phyloP scores from a whole-genome alignment of 371 early-diverging fungal species.

The Mucor saturninus region DNA sequence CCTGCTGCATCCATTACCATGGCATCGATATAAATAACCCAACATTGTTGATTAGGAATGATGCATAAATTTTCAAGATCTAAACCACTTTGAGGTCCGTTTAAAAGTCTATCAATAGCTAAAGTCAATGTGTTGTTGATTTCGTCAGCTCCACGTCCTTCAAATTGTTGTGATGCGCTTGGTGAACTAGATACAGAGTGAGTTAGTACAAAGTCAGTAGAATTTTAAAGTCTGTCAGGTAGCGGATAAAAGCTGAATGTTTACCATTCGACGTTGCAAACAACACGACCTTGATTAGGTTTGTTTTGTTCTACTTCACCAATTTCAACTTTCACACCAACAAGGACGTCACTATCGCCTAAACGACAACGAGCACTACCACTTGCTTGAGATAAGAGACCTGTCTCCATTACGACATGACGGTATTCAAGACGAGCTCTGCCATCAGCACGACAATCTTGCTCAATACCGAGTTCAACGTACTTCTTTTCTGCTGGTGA shows the following conservation, averaged over 20 bases:
- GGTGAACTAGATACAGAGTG: conserved; percentile 57
- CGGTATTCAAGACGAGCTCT: conserved; percentile 81
- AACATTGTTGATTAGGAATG: conserved; percentile 87
- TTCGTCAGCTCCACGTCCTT: conserved; percentile 83
- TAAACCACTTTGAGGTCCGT: conserved; percentile 82
- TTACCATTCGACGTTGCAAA: conserved; percentile 89
- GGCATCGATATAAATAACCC: conserved; percentile 91
- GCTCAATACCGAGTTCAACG: conserved; percentile 82
- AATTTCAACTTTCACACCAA: conserved; percentile 92
- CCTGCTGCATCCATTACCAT: conserved; percentile 91
- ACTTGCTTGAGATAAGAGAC: conserved; percentile 85
- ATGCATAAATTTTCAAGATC: conserved; percentile 86
- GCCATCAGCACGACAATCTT: conserved; percentile 88
- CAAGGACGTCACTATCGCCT: conserved; percentile 87
- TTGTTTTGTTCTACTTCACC: conserved; percentile 68
- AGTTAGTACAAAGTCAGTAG: no score
- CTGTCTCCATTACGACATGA: conserved; percentile 76
- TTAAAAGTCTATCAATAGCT: conserved; percentile 77
- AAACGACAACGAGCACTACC: conserved; percentile 84
- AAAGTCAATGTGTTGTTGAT: conserved; percentile 83
- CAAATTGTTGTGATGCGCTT: conserved; percentile 81
- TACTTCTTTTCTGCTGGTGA: conserved; percentile 85
- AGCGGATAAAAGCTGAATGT: background rate
- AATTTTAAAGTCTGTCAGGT: no score
- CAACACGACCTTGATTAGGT: conserved; percentile 68